phyloP scores from a whole-genome alignment of 306 rosid genomes.

The Carpinus fangiana region DNA sequence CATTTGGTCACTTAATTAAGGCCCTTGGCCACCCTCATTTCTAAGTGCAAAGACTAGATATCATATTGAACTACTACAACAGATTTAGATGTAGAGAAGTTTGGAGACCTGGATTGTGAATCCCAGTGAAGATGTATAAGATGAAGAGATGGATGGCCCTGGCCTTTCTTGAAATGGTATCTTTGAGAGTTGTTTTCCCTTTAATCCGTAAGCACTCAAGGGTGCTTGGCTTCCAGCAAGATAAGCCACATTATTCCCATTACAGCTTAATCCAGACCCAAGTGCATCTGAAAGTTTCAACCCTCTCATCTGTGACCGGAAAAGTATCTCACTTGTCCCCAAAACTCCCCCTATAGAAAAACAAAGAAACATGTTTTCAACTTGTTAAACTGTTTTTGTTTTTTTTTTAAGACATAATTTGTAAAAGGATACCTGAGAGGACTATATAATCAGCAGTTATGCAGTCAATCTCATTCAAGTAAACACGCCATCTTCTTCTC shows the following conservation, averaged over 20 bases:
- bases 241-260: slow-evolving; percentile 40
- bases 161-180: slow-evolving; percentile 38
- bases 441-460: slow-evolving; percentile 36
- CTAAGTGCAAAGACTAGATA: too few species aligned
- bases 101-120: slow-evolving; percentile 37
- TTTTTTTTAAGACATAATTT: neutral
- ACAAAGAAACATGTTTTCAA: neutral
- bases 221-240: slow-evolving; percentile 39
- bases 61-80: too few species aligned
- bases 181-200: slow-evolving; percentile 29
- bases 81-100: neutral
- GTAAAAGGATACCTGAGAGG: slow-evolving; percentile 27
- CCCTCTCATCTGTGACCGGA: slow-evolving; percentile 40
- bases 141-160: slow-evolving; percentile 45
- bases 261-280: slow-evolving; percentile 44
- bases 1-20: too few species aligned
- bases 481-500: slow-evolving; percentile 44
- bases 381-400: neutral
- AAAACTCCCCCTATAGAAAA: slow-evolving; percentile 37
- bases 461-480: slow-evolving; percentile 37
- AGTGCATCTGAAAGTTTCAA: slow-evolving; percentile 36
- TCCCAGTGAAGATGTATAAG: slow-evolving; percentile 37
- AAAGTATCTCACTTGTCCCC: slow-evolving; percentile 41
- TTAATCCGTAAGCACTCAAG: slow-evolving; percentile 29
- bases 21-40: too few species aligned